These are phyloP conservation scores for Cordyceps pruinosa DNA, from an alignment of 2,329 filamentous ascomycete species.

Conservation along the genomic window DNA sequence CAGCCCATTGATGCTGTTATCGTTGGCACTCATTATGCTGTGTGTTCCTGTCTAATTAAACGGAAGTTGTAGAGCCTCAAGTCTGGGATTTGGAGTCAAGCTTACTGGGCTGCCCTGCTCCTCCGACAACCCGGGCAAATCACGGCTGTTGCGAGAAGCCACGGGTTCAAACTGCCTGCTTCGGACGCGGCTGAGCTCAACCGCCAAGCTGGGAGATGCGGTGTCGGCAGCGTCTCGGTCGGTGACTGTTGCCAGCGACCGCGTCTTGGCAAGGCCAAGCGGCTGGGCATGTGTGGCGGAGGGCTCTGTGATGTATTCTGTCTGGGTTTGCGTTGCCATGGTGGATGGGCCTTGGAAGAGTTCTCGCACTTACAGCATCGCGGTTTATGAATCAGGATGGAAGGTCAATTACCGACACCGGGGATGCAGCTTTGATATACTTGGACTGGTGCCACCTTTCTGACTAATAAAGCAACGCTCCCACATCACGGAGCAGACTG, in stretches of 20 bases:
- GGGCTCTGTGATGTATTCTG: neutral
- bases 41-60: neutral
- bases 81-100: neutral
- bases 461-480: too few species aligned
- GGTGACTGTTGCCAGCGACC: neutral
- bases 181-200: constrained; percentile 11
- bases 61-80: neutral
- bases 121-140: neutral
- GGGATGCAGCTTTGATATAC: neutral
- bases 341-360: neutral
- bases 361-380: neutral
- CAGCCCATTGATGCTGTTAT: constrained; percentile 36
- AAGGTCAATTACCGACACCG: neutral
- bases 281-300: neutral
- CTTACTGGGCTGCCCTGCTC: constrained; percentile 10
- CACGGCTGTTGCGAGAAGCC: neutral
- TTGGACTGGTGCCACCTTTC: neutral
- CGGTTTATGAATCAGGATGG: neutral
- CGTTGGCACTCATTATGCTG: constrained; percentile 21
- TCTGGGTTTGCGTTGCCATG: constrained; percentile 6
- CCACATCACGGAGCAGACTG: too few species aligned
- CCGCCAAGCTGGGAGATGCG: neutral
- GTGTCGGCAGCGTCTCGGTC: neutral
- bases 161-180: constrained; percentile 10
- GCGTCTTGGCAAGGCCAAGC: neutral